A percentile compares a stretch with the other conserved stretches of the same genome.
Evolutionary conservation across 768 basidiomycete species (phyloP).

Genomic region (Chalciporus pseudorubinellus): DNA sequence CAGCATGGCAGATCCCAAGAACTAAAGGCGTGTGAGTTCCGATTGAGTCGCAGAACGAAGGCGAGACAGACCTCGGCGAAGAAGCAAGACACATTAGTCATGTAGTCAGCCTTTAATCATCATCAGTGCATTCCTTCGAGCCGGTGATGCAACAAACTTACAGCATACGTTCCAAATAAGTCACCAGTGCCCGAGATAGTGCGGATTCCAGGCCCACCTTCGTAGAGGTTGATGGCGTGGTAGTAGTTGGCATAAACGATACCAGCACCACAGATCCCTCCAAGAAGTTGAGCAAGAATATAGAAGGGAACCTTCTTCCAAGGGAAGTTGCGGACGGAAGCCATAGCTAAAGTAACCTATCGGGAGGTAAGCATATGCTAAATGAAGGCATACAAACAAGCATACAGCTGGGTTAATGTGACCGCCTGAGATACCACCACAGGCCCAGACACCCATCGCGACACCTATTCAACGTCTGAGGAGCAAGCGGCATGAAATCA

Average conservation of each 20-base stretch:
- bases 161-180: conserved; percentile 62
- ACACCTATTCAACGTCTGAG: conserved; percentile 35
- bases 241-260: conserved; percentile 63
- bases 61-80: conserved; percentile 39
- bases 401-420: conserved; percentile 72
- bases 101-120: conserved; percentile 36
- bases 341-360: conserved; percentile 68
- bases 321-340: conserved; percentile 69
- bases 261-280: conserved; percentile 55
- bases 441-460: conserved; percentile 67
- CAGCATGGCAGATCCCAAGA: conserved; percentile 54
- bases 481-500: background rate
- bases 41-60: background rate
- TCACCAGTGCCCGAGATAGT: conserved; percentile 55
- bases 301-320: conserved; percentile 78
- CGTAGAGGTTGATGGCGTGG: conserved; percentile 63
- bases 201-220: conserved; percentile 54
- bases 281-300: conserved; percentile 61
- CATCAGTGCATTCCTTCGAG: conserved; percentile 8
- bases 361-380: conserved; percentile 1
- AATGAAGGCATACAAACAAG: background rate
- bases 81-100: conserved; percentile 44
- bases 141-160: conserved; percentile 26
- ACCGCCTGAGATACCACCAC: conserved; percentile 66
- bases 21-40: conserved; percentile 33